Base-by-base conservation (phyloP, 345 rosid genomes). In the Citrus hindsii region DNA sequence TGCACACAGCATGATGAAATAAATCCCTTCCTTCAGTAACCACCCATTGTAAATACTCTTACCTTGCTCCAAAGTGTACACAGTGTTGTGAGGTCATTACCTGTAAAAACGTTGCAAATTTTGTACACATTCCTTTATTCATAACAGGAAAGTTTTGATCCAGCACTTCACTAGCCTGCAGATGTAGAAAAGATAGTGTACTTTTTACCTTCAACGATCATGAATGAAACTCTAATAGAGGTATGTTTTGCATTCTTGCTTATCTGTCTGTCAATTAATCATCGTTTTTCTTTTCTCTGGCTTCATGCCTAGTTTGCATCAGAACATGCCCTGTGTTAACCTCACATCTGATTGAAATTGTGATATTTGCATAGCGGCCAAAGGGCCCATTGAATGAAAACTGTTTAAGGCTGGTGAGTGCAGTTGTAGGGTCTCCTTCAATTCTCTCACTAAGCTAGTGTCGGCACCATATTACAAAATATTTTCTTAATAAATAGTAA, bases 1-100 rank as follows among this genome's bases (percentile, higher is more conserved):
- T 76, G 65, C 78, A 80, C 32, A 76, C 82, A 69, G 62, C 67
- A 46, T 80, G 67, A 74, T 33, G 67, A 67, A 63, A 30, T 13
- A 55, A 65, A 65, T 0, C 65, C 18, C 67, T 16, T 5, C 7
- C 19, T 67, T 24, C 25, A 48, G 19, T 71, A 64, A 65, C 59
- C 25, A 8, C 55, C 56, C 21, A 2, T 28, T 77, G 81, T 73
- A 73, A 42, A 73, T 66, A 55, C 62, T 27, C 73, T 42, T 58
- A 32, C 60, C 76, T 69, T 55, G 48, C 28, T 35, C 21, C 42
- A 53, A 76, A 40, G 35, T 63, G 68, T 71, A 75, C 64, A 59
- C 13, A 59, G n/a, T 48, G 21, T 51, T 67, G 40, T 53, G 66
- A 48, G 83, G 40, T 67, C 56, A 33, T 75, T 71, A 28, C 74